A percentile compares a stretch with the other conserved stretches of the same genome.
Conservation (phyloP, 805 yeast genomes). For the Ogataea nitratoaversa region DNA sequence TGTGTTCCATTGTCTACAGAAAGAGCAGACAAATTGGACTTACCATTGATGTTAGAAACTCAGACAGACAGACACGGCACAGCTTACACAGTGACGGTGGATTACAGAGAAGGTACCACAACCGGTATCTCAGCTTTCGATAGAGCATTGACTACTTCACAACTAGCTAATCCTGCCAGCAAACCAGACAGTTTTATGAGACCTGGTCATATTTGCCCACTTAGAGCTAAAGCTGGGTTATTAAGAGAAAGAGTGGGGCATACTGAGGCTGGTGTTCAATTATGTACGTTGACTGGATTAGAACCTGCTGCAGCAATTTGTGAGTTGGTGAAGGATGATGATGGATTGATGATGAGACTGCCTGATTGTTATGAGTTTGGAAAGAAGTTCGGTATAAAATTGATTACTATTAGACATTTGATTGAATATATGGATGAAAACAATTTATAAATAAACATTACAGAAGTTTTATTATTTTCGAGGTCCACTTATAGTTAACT, state of each 20-base stretch:
- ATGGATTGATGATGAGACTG: slow-evolving; percentile 93
- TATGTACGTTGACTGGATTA: slow-evolving; percentile 70
- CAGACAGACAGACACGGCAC: slow-evolving; percentile 88
- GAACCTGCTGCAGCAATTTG: slow-evolving; percentile 89
- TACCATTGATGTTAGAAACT: slow-evolving; percentile 70
- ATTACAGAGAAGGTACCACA: slow-evolving; percentile 81
- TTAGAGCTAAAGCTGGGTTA: slow-evolving; percentile 86
- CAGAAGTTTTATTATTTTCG: no score
- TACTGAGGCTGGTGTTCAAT: slow-evolving; percentile 94
- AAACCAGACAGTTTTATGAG: slow-evolving; percentile 66
- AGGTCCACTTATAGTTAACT: no score
- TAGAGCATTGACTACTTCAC: slow-evolving; percentile 75
- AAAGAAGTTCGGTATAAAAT: slow-evolving; percentile 53
- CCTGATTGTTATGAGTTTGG: slow-evolving; percentile 78
- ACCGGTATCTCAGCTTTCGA: slow-evolving; percentile 97
- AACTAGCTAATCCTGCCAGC: slow-evolving; percentile 58
- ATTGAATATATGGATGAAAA: slow-evolving; percentile 45
- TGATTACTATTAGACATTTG: slow-evolving; percentile 75
- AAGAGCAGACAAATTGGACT: slow-evolving; percentile 73
- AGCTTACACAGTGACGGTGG: slow-evolving; percentile 93
- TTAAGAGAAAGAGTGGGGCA: slow-evolving; percentile 84
- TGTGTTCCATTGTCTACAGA: slow-evolving; percentile 82
- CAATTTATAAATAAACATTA: slow-evolving; percentile 9
- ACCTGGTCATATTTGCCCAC: slow-evolving; percentile 94
- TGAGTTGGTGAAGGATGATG: slow-evolving; percentile 88